Conservation (phyloP, 768 basidiomycete genomes). For the Tricholoma terreum region DNA sequence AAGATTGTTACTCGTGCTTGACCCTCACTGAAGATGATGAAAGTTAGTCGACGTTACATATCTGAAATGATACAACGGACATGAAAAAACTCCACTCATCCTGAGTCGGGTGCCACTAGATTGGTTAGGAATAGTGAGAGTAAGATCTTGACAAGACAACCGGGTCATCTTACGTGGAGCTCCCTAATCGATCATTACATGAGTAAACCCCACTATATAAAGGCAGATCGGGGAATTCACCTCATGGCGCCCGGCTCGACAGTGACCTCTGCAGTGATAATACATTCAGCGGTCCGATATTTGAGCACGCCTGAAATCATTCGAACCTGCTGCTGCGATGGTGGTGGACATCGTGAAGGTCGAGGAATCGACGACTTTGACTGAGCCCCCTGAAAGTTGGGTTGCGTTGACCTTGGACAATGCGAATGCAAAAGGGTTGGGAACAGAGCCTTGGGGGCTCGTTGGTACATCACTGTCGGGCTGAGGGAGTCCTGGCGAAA, state of each 20-base stretch:
- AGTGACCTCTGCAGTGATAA: constrained; percentile 38
- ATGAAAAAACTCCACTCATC: constrained; percentile 65
- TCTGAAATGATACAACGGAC: constrained; percentile 28
- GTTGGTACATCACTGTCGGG: constrained; percentile 31
- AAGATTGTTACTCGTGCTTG: constrained; percentile 54
- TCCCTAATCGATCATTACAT: constrained; percentile 35
- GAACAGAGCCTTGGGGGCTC: constrained; percentile 44
- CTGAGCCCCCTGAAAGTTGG: constrained; percentile 43
- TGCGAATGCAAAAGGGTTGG: constrained; percentile 44
- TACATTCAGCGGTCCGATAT: neutral
- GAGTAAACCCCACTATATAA: neutral
- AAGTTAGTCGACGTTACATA: neutral
- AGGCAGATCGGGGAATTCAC: constrained; percentile 19
- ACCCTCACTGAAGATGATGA: constrained; percentile 40
- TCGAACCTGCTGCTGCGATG: constrained; percentile 44
- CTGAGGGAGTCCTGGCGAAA: constrained; percentile 30
- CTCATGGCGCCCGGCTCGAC: constrained; percentile 57
- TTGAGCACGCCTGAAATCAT: neutral
- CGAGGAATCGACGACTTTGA: constrained; percentile 50
- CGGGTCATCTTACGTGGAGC: constrained; percentile 44
- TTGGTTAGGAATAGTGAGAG: constrained; percentile 1
- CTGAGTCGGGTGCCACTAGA: constrained; percentile 67
- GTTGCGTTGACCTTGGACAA: constrained; percentile 46
- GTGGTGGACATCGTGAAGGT: constrained; percentile 51
- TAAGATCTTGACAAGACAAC: neutral